Conservation (phyloP, 1,284 basidiomycete genomes). For the Tetrapyrgos nigripes region DNA sequence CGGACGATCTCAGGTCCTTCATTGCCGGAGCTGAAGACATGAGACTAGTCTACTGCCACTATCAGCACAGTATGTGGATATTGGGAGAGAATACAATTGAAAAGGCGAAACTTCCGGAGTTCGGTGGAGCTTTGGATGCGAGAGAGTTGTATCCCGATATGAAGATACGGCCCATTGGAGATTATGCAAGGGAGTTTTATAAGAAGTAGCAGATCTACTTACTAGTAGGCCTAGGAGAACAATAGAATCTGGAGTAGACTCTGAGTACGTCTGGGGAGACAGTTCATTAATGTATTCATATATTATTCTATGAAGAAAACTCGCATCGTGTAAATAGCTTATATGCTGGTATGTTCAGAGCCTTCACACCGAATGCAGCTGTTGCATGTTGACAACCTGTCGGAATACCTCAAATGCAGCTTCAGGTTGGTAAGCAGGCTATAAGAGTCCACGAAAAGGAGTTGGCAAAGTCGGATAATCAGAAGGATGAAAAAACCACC, state of each 20-base stretch:
- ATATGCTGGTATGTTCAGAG: too few species aligned
- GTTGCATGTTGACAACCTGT: conserved; percentile 57
- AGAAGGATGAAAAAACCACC: too few species aligned
- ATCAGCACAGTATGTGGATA: conserved; percentile 1
- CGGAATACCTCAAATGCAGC: conserved; percentile 62
- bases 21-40: background rate
- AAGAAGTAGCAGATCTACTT: too few species aligned
- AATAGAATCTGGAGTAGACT: too few species aligned
- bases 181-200: background rate
- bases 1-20: background rate
- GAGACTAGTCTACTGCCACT: background rate
- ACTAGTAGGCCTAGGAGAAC: too few species aligned
- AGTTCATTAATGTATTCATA: too few species aligned
- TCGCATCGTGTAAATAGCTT: too few species aligned
- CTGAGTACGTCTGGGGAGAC: too few species aligned
- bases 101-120: background rate
- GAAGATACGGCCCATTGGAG: background rate
- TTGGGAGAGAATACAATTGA: background rate
- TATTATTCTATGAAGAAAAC: too few species aligned
- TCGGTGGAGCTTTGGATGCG: background rate
- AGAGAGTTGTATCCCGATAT: conserved; percentile 2
- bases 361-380: conserved; percentile 61
- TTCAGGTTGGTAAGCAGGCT: conserved; percentile 66
- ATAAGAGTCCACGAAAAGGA: background rate
- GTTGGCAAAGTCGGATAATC: too few species aligned